Base-by-base conservation (phyloP, 2,329 filamentous ascomycete species). In the Arachnomyces sp. region DNA sequence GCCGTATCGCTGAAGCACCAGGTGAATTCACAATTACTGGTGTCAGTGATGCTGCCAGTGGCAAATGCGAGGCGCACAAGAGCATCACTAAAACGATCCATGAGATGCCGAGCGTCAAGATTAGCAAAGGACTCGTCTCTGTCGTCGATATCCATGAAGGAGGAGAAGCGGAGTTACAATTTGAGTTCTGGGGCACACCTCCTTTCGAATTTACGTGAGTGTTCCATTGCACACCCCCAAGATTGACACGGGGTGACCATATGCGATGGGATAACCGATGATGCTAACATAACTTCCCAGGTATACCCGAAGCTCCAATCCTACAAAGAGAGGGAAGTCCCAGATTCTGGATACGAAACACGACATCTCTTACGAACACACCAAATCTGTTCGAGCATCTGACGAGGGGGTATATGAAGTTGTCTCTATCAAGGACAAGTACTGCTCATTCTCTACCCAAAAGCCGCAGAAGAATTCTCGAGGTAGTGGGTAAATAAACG, bases 331-430 rank as follows among this genome's bases (percentile, higher is more conserved):
- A 1, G 84, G 87, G 61, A 84, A 80, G 56, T 79, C 82, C 29
- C 74, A 81, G 53, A 77, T 98, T 28, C 72, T 98, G 13, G 93
- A 98, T 67, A 95, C 93, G 49, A 79, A 85, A 51, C 88, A 92
- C 50, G 89, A 95, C 52, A 73, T 84, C 13, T 90, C 84, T 36
- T 77, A 89, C 47, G 86, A 93, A 54, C 76, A 86, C 60, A 81
- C 70, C 55, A 89, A 94, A 73, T 77, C 79, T 17, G 77, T 96
- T 52, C 81, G 81, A 53, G 88, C 89, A 17, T 88, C 82, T 51
- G 85, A 94, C 58, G 92, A 96, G 71, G 92, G 92, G 36, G 94
- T 88, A 50, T 98, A 98, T 58, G 92, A 98, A 67, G 90, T 98
- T 13, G 85, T 96, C 20, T 82, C 86, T 8, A 94, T 98, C 64